These are phyloP conservation scores for Grifola frondosa DNA, from an alignment of 1,284 basidiomycete genomes.

Conservation along the genomic window DNA sequence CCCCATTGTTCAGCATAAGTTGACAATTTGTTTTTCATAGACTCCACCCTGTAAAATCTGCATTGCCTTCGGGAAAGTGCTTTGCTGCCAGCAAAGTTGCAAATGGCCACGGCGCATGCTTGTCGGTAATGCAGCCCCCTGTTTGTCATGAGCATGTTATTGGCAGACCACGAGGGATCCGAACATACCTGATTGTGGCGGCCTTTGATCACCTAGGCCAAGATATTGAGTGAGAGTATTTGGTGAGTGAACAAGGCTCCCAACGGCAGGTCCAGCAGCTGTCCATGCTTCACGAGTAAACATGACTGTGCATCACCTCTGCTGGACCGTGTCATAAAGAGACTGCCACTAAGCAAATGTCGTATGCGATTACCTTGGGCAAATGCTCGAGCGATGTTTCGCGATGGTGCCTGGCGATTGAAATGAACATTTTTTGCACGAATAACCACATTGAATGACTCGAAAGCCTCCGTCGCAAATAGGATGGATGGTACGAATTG, in stretches of 20 bases:
- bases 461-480: conserved; percentile 41
- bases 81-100: too few relatives aligned
- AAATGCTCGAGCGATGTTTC: conserved; percentile 40
- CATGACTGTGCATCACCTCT: too few relatives aligned
- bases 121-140: neutral
- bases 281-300: neutral
- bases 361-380: conserved; percentile 34
- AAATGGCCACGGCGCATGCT: neutral
- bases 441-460: conserved; percentile 48
- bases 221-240: conserved; percentile 2
- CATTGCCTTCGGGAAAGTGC: neutral
- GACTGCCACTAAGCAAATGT: conserved; percentile 38
- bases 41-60: neutral
- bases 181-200: neutral
- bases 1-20: neutral
- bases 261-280: neutral
- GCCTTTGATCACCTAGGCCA: neutral
- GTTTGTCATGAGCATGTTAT: neutral
- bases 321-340: too few relatives aligned
- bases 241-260: neutral
- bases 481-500: conserved; percentile 28
- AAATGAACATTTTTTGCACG: conserved; percentile 39
- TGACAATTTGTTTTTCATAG: neutral
- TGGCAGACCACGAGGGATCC: too few relatives aligned
- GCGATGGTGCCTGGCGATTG: conserved; percentile 43